A percentile compares a stretch with the other conserved stretches of the same genome.
Conservation (phyloP, 345 rosid species). For the Punica granatum region DNA sequence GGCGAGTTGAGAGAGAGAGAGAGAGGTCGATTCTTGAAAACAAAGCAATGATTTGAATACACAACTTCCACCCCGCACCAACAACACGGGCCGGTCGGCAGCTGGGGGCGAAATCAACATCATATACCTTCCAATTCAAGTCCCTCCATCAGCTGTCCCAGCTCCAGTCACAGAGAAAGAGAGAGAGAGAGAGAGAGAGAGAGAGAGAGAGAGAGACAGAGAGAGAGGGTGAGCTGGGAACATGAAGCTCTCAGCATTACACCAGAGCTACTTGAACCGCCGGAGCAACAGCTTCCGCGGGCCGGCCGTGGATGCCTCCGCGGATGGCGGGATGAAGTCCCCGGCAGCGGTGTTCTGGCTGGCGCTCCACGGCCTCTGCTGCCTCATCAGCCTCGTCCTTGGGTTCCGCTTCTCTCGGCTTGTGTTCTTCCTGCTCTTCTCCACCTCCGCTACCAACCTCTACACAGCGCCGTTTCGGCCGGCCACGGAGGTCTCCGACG, state of each 20-base stretch:
- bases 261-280: slow-evolving; percentile 76
- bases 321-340: slow-evolving; percentile 52
- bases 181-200: neutral
- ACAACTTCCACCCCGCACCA: slow-evolving; percentile 9
- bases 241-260: slow-evolving; percentile 83
- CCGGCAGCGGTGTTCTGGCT: slow-evolving; percentile 73
- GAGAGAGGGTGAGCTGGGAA: neutral
- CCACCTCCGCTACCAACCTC: slow-evolving; percentile 43
- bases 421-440: slow-evolving; percentile 82
- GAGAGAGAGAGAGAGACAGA: neutral
- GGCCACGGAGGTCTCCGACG: slow-evolving; percentile 17
- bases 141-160: neutral
- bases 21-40: slow-evolving; percentile 6
- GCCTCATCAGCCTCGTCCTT: slow-evolving; percentile 78
- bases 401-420: slow-evolving; percentile 93
- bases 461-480: slow-evolving; percentile 59
- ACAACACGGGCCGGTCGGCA: neutral
- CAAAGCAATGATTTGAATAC: slow-evolving; percentile 4
- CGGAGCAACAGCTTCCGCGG: slow-evolving; percentile 55
- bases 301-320: slow-evolving; percentile 51
- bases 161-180: too few species aligned
- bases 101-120: neutral
- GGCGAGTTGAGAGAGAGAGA: neutral
- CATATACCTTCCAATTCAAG: slow-evolving; percentile 1
- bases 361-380: slow-evolving; percentile 63